Base-by-base conservation (phyloP, 495 filamentous ascomycete genomes). In the Mycothermus thermophilus region DNA sequence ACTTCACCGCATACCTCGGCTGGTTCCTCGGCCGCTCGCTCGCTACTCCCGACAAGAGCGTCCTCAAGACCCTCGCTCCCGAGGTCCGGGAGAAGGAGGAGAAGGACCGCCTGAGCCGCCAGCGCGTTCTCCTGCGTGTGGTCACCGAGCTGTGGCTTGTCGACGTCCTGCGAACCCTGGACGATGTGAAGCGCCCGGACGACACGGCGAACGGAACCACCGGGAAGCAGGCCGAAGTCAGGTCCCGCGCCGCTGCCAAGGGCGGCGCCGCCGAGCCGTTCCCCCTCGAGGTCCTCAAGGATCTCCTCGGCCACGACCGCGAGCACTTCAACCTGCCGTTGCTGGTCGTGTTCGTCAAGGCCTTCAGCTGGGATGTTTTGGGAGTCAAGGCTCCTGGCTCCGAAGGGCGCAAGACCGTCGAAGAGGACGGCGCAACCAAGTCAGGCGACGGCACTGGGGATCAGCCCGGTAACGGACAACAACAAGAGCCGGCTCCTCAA, bases 101-200 rank as follows among this genome's bases (percentile, higher is more conserved):
- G 55, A 95, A 92, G 55, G 90, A 96, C 30, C 78, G 90, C 0
- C 57, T 96, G 19, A 68, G 76, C 15, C 76, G 90, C 24, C 92
- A 99, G 51, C 74, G 92, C 20, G 70, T 83, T 8, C 70, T 99
- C 17, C 62, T 99, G 21, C 74, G 85, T 21, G 80, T 95, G 2
- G 83, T 88, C 23, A 95, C 90, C 8, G 92, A 99, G 54, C 68
- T 99, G 20, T 99, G 92, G 92, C 76, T 99, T 12, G 83, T 93
- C 20, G 83, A 80, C 9, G 79, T 83, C 20, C 59, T 99, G 32
- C 72, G 75, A 44, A 95, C 83, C 26, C 61, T 96, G 42, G 87
- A 96, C 48, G 92, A 99, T 58, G 78, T 84, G 34, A 72, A 74
- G 32, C 71, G 80, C 27, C 83, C 86, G 13, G 88, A 97, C 41